Evolutionary conservation across 768 basidiomycete species (phyloP), one percentile per base, ranked within the genome.

Genomic region (Boletus patriciae): DNA sequence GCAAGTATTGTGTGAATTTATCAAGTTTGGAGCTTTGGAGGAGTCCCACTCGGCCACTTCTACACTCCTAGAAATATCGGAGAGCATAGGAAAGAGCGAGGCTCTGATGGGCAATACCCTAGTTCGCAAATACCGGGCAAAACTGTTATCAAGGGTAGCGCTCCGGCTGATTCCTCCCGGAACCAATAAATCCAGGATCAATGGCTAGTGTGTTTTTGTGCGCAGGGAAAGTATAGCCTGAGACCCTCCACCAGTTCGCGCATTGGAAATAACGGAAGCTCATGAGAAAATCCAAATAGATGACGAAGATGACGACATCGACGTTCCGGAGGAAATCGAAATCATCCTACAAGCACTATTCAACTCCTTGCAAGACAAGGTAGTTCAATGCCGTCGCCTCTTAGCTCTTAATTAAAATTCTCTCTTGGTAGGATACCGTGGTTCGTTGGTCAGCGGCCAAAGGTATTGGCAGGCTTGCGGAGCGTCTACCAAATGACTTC

Each of bases 401-500:
- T 23, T 21, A 15, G 11, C 13, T 44, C 23, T n/a, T 13, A 7
- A 18, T 37, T 62, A 15, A 62, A 27, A 0, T 59, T n/a, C 37
- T 58, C 43, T 16, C 29, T 21, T 21, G 50, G 16, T 62, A 98
- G 95, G 95, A 97, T 65, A 98, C 96, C 0, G 78, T 94, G 27
- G 93, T 98, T 13, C 88, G 97, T 48, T 98, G 92, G 83, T 94
- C 96, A 15, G 84, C 93, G 6, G 91, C 97, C 11, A 99, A 98
- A 72, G 91, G 90, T 38, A 75, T 98, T 10, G 90, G 94, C 9
- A 85, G 94, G 8, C 82, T 98, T 44, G 80, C 91, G 3, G 86
- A 90, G 61, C 82, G 90, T 38, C 81, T 99, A 1, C 91, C 97
- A 2, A 57, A 73, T 1, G 86, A 87, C 34, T 90, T 93, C 62